Evolutionary conservation across 2,329 filamentous ascomycete genomes (phyloP), one percentile per base, ranked within the genome.

Genomic region (Chrysoporthe deuterocubensis): DNA sequence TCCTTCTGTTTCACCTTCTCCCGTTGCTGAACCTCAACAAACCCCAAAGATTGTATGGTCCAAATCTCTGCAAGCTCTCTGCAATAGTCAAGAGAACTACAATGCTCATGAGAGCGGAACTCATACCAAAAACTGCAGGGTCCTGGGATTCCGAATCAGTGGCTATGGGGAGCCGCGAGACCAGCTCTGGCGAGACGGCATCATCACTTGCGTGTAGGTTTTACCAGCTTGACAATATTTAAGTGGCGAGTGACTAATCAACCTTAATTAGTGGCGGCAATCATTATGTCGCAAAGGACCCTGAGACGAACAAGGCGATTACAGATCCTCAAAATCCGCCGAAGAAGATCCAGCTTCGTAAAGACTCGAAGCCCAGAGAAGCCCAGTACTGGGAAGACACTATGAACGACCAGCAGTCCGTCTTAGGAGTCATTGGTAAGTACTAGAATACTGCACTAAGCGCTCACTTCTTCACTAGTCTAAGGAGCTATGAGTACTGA

Each of bases 61-160:
- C 0, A 79, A 85, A 5, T 78, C 78, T 46, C 83, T 90, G 4
- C 85, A 88, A 67, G 84, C 85, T 16, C 78, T 93, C 0, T 91
- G 87, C 71, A 88, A 92, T 72, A 83, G 88, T 0, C 73, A 92
- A 0, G 82, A 84, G 0, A 91, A 88, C 76, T 92, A 87, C 76
- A 85, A 82, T 16, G 78, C 85, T 1, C 87, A 87, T 48, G 87
- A 93, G 71, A 82, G 86, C 1, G 88, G 87, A 5, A 80, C 83
- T 4, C 88, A 93, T 65, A 80, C 81, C 0, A 79, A 77, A 0
- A 77, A 83, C 2, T 78, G 80, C 0, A 75, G 86, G n/a, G 83
- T 83, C 1, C 80, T 81, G 56, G 88, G 86, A 0, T 85, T 90
- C 67, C 80, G 92, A 34, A 80, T 90, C 26, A 88, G 92, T 72